These are phyloP conservation scores for Solanum aculeatissimum DNA, from an alignment of 305 asterid species.

Conservation along the genomic window DNA sequence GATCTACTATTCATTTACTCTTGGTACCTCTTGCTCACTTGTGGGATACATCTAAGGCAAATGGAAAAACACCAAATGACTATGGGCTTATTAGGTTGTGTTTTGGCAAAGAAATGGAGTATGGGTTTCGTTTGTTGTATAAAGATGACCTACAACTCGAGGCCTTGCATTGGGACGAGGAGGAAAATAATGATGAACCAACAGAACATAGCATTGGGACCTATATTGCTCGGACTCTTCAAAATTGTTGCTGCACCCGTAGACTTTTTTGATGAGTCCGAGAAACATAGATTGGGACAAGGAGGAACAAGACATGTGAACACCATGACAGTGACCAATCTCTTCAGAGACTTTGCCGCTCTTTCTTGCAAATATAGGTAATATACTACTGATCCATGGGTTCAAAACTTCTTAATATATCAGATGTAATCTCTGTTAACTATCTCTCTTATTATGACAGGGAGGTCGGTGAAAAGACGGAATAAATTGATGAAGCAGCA, in stretches of 20 bases:
- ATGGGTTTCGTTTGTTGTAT: not conserved
- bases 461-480: not conserved
- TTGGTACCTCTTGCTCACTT: not conserved
- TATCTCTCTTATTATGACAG: not conserved
- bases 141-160: not conserved
- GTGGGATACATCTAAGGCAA: not conserved
- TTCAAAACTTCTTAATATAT: not conserved
- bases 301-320: not conserved
- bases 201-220: not conserved
- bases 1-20: not conserved
- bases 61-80: not conserved
- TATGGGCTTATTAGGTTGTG: not conserved
- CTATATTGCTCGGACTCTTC: not conserved
- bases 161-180: not conserved
- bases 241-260: not conserved
- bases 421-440: not conserved
- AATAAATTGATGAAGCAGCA: not conserved
- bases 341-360: not conserved
- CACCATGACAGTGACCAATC: not conserved
- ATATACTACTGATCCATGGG: not conserved
- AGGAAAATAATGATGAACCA: not conserved
- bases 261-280: not conserved
- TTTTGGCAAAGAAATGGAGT: too few species aligned
- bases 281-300: not conserved
- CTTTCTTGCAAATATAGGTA: not conserved